A percentile compares a stretch with the other conserved stretches of the same genome.
phyloP scores from a whole-genome alignment of 352 stramenopile genomes.

The Phytophthora agathidicida region DNA sequence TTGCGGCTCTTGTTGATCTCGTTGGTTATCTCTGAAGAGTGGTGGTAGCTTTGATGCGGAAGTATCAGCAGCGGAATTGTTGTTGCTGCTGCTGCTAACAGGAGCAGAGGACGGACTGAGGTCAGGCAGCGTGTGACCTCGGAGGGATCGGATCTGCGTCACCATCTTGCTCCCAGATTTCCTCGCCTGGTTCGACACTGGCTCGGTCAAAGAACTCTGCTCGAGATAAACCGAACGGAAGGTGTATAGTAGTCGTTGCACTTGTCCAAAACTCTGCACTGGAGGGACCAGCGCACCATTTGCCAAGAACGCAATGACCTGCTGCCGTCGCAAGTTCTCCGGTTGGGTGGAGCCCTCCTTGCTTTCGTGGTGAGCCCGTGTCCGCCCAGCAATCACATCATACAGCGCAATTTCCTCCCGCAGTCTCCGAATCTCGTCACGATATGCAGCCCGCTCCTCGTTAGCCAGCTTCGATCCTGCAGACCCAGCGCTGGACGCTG shows the following conservation, averaged over 20 bases:
- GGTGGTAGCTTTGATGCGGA: slow-evolving; percentile 9
- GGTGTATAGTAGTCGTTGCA: slow-evolving; percentile 44
- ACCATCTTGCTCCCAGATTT: slow-evolving; percentile 52
- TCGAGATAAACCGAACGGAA: slow-evolving; percentile 58
- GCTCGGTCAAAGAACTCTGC: slow-evolving; percentile 9
- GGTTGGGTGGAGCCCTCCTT: slow-evolving; percentile 22
- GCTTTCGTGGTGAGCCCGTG: slow-evolving; percentile 36
- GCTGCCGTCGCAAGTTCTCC: slow-evolving; percentile 30
- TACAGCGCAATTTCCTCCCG: slow-evolving; percentile 66
- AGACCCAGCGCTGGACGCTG: slow-evolving; percentile 6
- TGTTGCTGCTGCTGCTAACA: slow-evolving; percentile 3
- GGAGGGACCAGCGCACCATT: slow-evolving; percentile 33
- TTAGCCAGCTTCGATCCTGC: slow-evolving; percentile 10
- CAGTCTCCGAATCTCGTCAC: slow-evolving; percentile 62
- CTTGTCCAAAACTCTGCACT: slow-evolving; percentile 54
- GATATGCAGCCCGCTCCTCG: slow-evolving; percentile 28
- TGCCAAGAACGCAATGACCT: slow-evolving; percentile 38
- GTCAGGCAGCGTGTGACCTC: slow-evolving; percentile 22
- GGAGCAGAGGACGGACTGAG: slow-evolving; percentile 4
- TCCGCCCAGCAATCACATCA: slow-evolving; percentile 60
- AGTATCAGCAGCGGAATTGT: neutral
- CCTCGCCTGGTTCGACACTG: slow-evolving; percentile 2
- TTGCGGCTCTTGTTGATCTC: slow-evolving; percentile 3
- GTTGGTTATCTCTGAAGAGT: slow-evolving; percentile 13
- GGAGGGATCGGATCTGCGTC: slow-evolving; percentile 54